phyloP scores from a whole-genome alignment of 176 grass and related monocot species.

The Dactylis glomerata region DNA sequence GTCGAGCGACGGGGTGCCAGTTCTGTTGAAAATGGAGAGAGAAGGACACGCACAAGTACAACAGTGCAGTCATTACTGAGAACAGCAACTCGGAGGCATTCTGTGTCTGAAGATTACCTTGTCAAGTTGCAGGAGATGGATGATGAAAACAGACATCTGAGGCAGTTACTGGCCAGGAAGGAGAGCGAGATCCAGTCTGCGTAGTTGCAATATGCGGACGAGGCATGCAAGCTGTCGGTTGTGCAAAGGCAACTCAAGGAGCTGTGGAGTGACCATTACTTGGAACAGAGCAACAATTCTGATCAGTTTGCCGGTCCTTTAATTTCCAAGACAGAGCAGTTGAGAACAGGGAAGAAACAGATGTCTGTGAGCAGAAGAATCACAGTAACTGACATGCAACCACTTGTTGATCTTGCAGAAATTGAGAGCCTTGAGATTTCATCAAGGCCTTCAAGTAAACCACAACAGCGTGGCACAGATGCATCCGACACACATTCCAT shows the following conservation, averaged over 20 bases:
- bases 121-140: constrained; percentile 49
- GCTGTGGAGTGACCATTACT: not conserved
- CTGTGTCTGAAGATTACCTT: constrained; percentile 12
- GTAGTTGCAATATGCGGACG: constrained; percentile 23
- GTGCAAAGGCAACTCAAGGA: constrained; percentile 30
- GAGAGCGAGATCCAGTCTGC: constrained; percentile 37
- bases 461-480: not conserved
- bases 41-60: constrained; percentile 21
- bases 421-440: constrained; percentile 35
- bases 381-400: constrained; percentile 31
- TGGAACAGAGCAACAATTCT: constrained; percentile 30
- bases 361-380: constrained; percentile 30
- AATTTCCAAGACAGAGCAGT: constrained; percentile 35
- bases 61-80: not conserved
- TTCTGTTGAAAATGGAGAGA: constrained; percentile 26
- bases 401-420: constrained; percentile 42
- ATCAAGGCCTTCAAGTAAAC: constrained; percentile 23
- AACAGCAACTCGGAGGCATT: not conserved
- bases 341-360: constrained; percentile 35
- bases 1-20: constrained; percentile 23
- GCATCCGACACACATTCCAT: constrained; percentile 4
- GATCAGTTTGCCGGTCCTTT: constrained; percentile 44
- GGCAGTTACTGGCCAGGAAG: constrained; percentile 48
- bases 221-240: constrained; percentile 36
- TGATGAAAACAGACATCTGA: constrained; percentile 60